phyloP scores from a whole-genome alignment of 192 early-diverging fungal species.

The Mortierella claussenii region DNA sequence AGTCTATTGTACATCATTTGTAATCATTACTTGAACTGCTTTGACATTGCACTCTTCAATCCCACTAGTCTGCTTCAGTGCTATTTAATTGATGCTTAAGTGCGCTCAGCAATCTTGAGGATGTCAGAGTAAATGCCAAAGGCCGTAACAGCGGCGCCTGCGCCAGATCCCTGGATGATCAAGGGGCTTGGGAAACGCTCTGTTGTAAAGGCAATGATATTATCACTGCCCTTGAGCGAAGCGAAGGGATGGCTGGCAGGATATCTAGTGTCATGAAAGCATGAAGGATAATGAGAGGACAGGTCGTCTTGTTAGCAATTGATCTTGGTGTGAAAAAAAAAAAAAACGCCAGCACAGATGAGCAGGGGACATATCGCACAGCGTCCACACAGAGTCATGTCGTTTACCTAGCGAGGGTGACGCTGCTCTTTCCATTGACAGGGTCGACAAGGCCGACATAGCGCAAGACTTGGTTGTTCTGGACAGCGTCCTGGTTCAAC shows the following conservation, averaged over 20 bases:
- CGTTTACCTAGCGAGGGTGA: conserved; percentile 76
- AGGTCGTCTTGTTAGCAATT: neutral
- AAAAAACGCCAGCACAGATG: no score
- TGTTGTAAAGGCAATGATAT: conserved; percentile 97
- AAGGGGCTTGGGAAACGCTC: conserved; percentile 93
- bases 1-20: conserved; percentile 14
- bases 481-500: conserved; percentile 82
- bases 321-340: conserved; percentile 6
- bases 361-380: no score
- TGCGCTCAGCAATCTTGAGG: conserved; percentile 84
- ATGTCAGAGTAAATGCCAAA: conserved; percentile 97
- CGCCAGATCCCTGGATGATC: conserved; percentile 96
- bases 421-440: conserved; percentile 71
- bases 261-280: conserved; percentile 63
- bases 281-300: no score
- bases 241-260: conserved; percentile 93
- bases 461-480: conserved; percentile 83
- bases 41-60: neutral
- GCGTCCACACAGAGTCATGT: neutral
- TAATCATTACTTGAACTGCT: conserved; percentile 8
- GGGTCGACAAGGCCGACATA: conserved; percentile 94
- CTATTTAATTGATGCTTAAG: conserved; percentile 24
- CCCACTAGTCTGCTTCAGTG: neutral
- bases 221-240: conserved; percentile 96
- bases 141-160: conserved; percentile 96